phyloP scores from a whole-genome alignment of 106 monocot species.

The Apostasia ramifera region DNA sequence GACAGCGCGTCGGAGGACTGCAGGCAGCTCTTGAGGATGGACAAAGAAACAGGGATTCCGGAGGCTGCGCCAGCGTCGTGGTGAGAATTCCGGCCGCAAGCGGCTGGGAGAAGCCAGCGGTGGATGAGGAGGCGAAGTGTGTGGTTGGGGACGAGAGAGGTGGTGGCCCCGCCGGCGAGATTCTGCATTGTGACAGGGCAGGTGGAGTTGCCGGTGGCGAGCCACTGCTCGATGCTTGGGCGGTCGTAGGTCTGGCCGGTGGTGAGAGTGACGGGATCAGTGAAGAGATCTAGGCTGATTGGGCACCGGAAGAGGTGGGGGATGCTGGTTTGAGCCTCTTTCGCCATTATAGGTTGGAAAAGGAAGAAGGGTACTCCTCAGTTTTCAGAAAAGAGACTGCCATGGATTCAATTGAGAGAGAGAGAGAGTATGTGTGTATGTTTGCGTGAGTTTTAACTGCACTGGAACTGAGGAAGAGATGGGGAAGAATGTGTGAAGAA shows the following conservation, averaged over 20 bases:
- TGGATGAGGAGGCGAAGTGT: slow-evolving; percentile 85
- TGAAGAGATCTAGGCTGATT: slow-evolving; percentile 42
- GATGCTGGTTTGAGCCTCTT: slow-evolving; percentile 40
- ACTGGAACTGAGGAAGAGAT: too few species aligned
- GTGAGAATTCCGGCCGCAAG: not conserved
- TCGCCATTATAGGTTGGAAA: not conserved
- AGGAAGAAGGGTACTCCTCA: too few species aligned
- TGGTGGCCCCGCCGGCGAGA: slow-evolving; percentile 32
- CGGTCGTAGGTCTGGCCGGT: slow-evolving; percentile 97
- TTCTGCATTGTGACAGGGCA: slow-evolving; percentile 97
- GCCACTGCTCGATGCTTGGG: slow-evolving; percentile 73
- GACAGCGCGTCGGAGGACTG: slow-evolving; percentile 11
- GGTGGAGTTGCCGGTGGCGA: slow-evolving; percentile 65
- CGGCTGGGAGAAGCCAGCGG: slow-evolving; percentile 50
- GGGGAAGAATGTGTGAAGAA: too few species aligned
- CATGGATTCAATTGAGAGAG: too few species aligned
- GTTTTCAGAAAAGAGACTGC: too few species aligned
- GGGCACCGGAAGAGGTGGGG: slow-evolving; percentile 81
- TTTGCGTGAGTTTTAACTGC: too few species aligned
- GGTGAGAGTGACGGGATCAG: slow-evolving; percentile 83
- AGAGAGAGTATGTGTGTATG: too few species aligned
- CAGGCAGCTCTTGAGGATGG: slow-evolving; percentile 36
- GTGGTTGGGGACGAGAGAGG: slow-evolving; percentile 16
- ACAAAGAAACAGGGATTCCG: slow-evolving; percentile 23
- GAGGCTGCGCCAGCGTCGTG: not conserved